Evolutionary conservation across 257 asterid genomes (phyloP), one percentile per base, ranked within the genome.

Genomic region (Solanum lignicaule): DNA sequence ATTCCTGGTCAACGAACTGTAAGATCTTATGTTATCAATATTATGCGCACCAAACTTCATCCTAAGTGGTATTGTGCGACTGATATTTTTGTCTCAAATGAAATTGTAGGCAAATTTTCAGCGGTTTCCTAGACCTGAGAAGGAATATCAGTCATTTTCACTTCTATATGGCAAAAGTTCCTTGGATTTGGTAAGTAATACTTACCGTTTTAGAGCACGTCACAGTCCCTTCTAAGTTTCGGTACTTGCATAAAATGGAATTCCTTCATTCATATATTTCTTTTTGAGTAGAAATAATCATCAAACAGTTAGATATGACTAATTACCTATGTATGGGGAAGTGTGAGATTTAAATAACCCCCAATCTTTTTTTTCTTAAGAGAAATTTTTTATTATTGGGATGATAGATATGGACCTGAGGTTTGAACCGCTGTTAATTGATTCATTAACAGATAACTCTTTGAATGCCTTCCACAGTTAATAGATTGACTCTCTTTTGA

Each of bases 1-100:
- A 91, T 95, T 89, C 98, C 95, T 58, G 98, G 98, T 87, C 98
- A 94, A 78, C 97, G 95, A 83, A 95, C 95, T 52, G 98, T 95
- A 94, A 94, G 98, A 90, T 87, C 73, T 74, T 84, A 52, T 0
- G 12, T 39, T 87, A 16, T 76, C 29, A 86, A 58, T 33, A 60
- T 60, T 35, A 81, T 85, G 58, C 36, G 29, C 65, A 55, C 23
- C 52, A 20, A 16, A 78, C 76, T 29, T 82, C 35, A 71, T 35
- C 73, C 29, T 38, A 35, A 81, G n/a, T 14, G 21, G 84, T 60
- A 52, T 88, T 65, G 33, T 41, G 58, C 35, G n/a, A 43, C 29
- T 86, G 68, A 68, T 35, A 55, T 10, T 65, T 88, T 83, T 52
- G 33, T 48, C 55, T 60, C 69, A 84, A 83, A 65, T 87, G 87